Base-by-base conservation (phyloP, 1,139 yeast species). In the Debaryomycetaceae sp. region DNA sequence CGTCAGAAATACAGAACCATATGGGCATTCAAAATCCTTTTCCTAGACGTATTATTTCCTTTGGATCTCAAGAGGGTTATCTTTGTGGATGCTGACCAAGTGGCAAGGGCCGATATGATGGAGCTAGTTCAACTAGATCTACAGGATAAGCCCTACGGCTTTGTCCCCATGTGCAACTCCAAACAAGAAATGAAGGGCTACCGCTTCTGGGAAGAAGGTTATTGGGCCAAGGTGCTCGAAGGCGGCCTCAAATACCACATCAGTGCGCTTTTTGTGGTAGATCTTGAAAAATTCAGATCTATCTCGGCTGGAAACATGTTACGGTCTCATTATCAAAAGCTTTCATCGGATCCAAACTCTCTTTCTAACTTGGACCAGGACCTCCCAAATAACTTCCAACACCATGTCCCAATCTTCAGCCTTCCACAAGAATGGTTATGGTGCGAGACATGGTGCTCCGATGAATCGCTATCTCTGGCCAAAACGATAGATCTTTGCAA, bases 381-480 rank as follows among this genome's bases (percentile, higher is more conserved):
- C 61, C 75, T 93, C 51, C 91, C 97, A 9, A 93, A 93, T 61
- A 88, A 88, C 58, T 57, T 91, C 54, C 99, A 93, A 62, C 58
- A 73, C 33, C 65, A 65, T 37, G 63, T 89, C 20, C 86, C 85
- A 39, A 89, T 89, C 24, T 77, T 71, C 57, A 84, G 95, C 22
- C 69, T 88, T 38, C 87, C 90, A 1, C 86, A 85, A 55, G 89
- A 86, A 40, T 89, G 95, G 95, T 68, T 87, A 36, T 89, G 96
- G 96, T 88, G 96, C 64, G 96, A 88, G 57, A 87, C 96, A 0
- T 89, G 96, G 96, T 87, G 96, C 59, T 72, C 82, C n/a, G 87
- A 81, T 52, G 84, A 76, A 41, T 69, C 78, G 27, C 64, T 85
- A 46, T 58, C 58, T 41, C 66, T 66, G 0, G 96, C 96, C 1